Base-by-base conservation (phyloP, 257 asterid species). In the Ocimum tenuiflorum region DNA sequence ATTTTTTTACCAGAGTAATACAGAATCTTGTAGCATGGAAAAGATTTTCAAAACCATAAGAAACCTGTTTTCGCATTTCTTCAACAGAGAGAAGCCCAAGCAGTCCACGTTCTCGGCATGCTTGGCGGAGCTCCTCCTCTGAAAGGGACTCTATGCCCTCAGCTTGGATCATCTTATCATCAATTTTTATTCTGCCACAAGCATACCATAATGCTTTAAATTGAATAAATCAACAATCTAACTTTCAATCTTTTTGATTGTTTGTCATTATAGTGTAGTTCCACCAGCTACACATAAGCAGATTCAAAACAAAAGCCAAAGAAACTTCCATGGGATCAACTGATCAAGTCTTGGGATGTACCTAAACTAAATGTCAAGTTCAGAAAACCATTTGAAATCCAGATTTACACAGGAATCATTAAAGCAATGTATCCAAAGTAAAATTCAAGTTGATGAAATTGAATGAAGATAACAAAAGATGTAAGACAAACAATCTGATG, bases 91-190 rank as follows among this genome's bases (percentile, higher is more conserved):
- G 83, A 67, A 88, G 85, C 63, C 94, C 96, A 64, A 94, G 91
- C 79, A 94, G 80, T 71, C 99, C 99, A 59, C 99, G 97, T 72
- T 89, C 97, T 67, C 96, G 83, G 58, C 99, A 89, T 69, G 94
- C 97, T 79, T 94, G 96, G 75, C 97, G 96, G 39, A 94, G 96
- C 82, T 94, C 99, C 72, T 91, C 95, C 75, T 94, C 97, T 11
- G 96, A 84, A 71, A 94, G 94, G 68, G 97, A 81, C 22, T 86
- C 95, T 59, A 94, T 76, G 66, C 99, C 99, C 82, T 94, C 99
- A 10, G 88, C 85, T 78, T 84, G 91, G 80, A 94, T 94, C 89
- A 90, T 79, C 68, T 79, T 82, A 70, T 94, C 99, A 68, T 94
- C 99, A 12, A 75, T 67, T 81, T 94, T 94, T 73, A 90, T 88